These are phyloP conservation scores for Ogataea ramenticola DNA, from an alignment of 805 yeast genomes.

Conservation along the genomic window DNA sequence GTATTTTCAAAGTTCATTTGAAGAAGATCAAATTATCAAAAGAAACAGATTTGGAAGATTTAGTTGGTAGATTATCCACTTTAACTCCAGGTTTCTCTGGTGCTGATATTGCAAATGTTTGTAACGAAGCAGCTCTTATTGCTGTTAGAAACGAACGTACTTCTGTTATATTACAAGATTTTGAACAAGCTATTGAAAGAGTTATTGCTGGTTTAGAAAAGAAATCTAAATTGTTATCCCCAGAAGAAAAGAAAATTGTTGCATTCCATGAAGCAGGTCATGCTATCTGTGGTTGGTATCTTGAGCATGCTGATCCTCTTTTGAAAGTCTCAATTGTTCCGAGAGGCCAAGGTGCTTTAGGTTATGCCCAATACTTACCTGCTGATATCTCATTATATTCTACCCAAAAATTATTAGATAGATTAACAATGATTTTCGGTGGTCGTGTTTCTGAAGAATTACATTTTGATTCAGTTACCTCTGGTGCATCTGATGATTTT, in stretches of 20 bases:
- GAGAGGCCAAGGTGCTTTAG: slow-evolving; percentile 93
- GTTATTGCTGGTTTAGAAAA: slow-evolving; percentile 95
- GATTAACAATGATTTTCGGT: slow-evolving; percentile 96
- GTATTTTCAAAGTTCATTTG: slow-evolving; percentile 83
- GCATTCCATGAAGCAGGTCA: slow-evolving; percentile 99
- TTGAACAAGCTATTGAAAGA: slow-evolving; percentile 95
- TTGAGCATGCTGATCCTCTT: slow-evolving; percentile 86
- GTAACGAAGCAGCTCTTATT: slow-evolving; percentile 94
- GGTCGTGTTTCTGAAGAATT: slow-evolving; percentile 96
- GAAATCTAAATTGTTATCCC: slow-evolving; percentile 74
- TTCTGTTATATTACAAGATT: slow-evolving; percentile 69
- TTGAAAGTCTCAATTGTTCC: slow-evolving; percentile 95
- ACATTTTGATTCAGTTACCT: slow-evolving; percentile 84
- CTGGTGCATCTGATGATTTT: slow-evolving; percentile 96
- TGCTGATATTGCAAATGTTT: slow-evolving; percentile 95
- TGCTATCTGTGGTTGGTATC: slow-evolving; percentile 96
- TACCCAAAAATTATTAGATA: slow-evolving; percentile 59
- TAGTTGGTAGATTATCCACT: slow-evolving; percentile 88
- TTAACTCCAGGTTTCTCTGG: slow-evolving; percentile 98
- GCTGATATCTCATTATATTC: slow-evolving; percentile 80
- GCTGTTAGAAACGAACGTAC: slow-evolving; percentile 81
- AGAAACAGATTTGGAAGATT: slow-evolving; percentile 37
- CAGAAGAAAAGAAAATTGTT: slow-evolving; percentile 82
- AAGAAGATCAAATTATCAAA: slow-evolving; percentile 55
- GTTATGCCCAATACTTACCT: slow-evolving; percentile 96